Evolutionary conservation across 1,284 basidiomycete genomes (phyloP).

Genomic region (Phaffia rhodozyma): DNA sequence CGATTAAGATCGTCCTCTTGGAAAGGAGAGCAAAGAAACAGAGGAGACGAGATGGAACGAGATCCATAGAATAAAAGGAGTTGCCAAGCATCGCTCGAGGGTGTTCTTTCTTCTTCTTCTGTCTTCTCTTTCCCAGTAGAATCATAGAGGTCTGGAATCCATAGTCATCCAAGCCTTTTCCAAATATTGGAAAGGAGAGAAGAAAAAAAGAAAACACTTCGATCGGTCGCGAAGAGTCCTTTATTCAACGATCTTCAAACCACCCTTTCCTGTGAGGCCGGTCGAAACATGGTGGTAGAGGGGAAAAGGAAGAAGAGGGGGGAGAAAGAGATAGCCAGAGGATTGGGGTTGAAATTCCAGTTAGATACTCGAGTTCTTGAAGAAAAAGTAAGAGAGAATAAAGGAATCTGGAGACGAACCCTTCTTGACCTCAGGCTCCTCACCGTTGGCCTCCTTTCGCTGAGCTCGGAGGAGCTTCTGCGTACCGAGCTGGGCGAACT

Average conservation of each 20-base stretch:
- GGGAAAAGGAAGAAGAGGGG: too few relatives aligned
- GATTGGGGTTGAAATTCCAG: not conserved
- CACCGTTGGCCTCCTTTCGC: conserved; percentile 21
- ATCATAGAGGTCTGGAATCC: too few relatives aligned
- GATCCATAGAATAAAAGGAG: too few relatives aligned
- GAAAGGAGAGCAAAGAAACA: too few relatives aligned
- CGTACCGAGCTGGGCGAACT: conserved; percentile 36
- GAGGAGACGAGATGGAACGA: too few relatives aligned
- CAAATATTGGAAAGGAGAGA: too few relatives aligned
- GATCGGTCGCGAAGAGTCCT: not conserved
- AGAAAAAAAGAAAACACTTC: too few relatives aligned
- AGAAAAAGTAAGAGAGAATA: not conserved
- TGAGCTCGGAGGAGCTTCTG: conserved; percentile 27
- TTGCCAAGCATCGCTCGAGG: too few relatives aligned
- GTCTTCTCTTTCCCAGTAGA: too few relatives aligned
- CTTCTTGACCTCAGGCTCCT: conserved; percentile 11
- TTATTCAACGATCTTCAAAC: conserved; percentile 14
- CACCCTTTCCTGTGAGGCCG: conserved; percentile 3
- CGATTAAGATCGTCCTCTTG: too few relatives aligned
- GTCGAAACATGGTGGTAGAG: not conserved
- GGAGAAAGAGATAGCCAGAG: not conserved
- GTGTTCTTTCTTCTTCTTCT: too few relatives aligned
- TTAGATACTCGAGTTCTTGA: not conserved
- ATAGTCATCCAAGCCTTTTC: too few relatives aligned
- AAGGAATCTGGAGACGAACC: conserved; percentile 36